These are phyloP conservation scores for Rhodotorula toruloides DNA, from an alignment of 768 basidiomycete genomes.

Conservation along the genomic window DNA sequence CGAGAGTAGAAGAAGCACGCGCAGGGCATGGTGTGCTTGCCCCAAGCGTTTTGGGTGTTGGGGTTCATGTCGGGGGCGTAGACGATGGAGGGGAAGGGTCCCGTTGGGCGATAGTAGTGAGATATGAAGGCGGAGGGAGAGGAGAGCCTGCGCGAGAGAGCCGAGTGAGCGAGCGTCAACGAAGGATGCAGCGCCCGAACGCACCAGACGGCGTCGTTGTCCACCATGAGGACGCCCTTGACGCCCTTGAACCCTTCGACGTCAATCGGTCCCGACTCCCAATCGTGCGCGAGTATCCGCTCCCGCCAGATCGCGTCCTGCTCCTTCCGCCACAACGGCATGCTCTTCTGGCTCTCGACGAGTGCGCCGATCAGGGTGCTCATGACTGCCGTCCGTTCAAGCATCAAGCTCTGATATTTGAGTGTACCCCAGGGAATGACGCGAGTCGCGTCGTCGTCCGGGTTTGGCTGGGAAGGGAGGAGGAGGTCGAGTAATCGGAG, in stretches of 20 bases:
- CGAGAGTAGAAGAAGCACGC: constrained; percentile 40
- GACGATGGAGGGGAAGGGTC: constrained; percentile 32
- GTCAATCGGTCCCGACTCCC: constrained; percentile 22
- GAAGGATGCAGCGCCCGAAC: not conserved
- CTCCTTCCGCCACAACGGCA: constrained; percentile 8
- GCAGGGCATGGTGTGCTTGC: constrained; percentile 30
- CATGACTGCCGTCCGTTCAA: constrained; percentile 34
- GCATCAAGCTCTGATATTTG: constrained; percentile 37
- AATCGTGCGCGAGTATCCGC: constrained; percentile 24
- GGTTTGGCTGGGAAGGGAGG: constrained; percentile 8
- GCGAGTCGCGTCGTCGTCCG: not conserved
- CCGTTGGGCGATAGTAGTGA: constrained; percentile 32
- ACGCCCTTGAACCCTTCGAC: constrained; percentile 14
- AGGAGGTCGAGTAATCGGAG: constrained; percentile 38
- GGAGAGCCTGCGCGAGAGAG: constrained; percentile 28
- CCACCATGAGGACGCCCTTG: constrained; percentile 34
- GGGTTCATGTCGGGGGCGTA: constrained; percentile 37
- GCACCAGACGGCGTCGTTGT: constrained; percentile 40
- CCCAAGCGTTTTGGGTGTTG: constrained; percentile 29
- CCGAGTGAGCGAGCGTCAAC: not conserved
- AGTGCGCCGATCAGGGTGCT: constrained; percentile 28
- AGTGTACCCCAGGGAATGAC: constrained; percentile 36
- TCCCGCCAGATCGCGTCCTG: constrained; percentile 10
- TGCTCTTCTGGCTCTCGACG: constrained; percentile 30
- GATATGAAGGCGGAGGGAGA: constrained; percentile 28